phyloP scores from a whole-genome alignment of 257 asterid genomes.

The Jacaranda copaia region DNA sequence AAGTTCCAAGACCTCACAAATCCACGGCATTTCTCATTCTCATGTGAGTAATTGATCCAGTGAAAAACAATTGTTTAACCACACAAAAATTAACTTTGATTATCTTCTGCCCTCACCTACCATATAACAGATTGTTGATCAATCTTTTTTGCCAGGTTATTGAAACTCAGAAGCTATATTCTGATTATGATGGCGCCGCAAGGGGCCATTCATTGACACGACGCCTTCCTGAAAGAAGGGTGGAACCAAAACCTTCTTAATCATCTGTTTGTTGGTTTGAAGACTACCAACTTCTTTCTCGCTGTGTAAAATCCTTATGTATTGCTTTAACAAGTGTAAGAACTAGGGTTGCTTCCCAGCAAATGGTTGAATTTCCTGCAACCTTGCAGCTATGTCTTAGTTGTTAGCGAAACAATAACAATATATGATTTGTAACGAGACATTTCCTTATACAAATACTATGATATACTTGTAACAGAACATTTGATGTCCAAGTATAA shows the following conservation, averaged over 20 bases:
- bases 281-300: constrained; percentile 12
- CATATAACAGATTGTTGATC: constrained; percentile 10
- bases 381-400: constrained; percentile 40
- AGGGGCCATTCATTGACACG: constrained; percentile 37
- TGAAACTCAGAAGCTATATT: constrained; percentile 41
- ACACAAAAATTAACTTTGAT: background rate
- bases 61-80: background rate
- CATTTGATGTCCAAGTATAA: constrained; percentile 16
- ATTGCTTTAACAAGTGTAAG: constrained; percentile 31
- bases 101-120: background rate
- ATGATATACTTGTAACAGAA: constrained; percentile 19
- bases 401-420: constrained; percentile 22
- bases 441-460: constrained; percentile 11
- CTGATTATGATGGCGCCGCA: constrained; percentile 38
- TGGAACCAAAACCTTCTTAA: constrained; percentile 26
- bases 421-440: constrained; percentile 26
- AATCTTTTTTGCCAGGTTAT: constrained; percentile 40
- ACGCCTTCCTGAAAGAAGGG: constrained; percentile 34
- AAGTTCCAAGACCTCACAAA: constrained; percentile 36
- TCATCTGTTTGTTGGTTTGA: constrained; percentile 33
- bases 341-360: constrained; percentile 29
- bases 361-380: constrained; percentile 29
- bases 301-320: constrained; percentile 22
- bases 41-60: constrained; percentile 47
- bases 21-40: constrained; percentile 42